Evolutionary conservation across 345 rosid species (phyloP).

Genomic region (Draba incana): DNA sequence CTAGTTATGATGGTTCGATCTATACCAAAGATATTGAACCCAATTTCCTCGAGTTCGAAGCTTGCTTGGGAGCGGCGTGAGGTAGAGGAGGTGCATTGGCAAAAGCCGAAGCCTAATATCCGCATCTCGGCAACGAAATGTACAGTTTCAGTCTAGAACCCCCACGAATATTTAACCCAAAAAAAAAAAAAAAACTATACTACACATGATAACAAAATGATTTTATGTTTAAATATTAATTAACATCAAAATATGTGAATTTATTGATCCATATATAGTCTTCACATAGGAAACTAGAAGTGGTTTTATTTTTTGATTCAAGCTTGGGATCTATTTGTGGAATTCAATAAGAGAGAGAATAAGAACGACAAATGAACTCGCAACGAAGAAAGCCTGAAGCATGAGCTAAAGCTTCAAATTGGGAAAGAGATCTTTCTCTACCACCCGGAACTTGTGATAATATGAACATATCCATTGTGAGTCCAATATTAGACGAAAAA

Average conservation of each 20-base stretch:
- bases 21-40: too few relatives aligned
- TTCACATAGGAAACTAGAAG: too few relatives aligned
- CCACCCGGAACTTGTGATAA: not conserved
- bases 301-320: not conserved
- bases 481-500: not conserved
- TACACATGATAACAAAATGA: not conserved
- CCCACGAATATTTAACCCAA: too few relatives aligned
- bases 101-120: too few relatives aligned
- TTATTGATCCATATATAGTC: not conserved
- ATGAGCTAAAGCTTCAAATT: conserved; percentile 10
- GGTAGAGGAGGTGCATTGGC: too few relatives aligned
- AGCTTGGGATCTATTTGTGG: conserved; percentile 12
- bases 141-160: too few relatives aligned
- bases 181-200: not conserved
- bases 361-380: conserved; percentile 2
- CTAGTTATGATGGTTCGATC: too few relatives aligned
- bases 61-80: too few relatives aligned
- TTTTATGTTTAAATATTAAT: not conserved
- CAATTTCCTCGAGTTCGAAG: too few relatives aligned
- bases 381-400: conserved; percentile 22
- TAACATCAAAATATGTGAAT: not conserved
- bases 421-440: conserved; percentile 10
- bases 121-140: too few relatives aligned
- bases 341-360: conserved; percentile 13
- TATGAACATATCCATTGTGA: conserved; percentile 22